These are phyloP conservation scores for Hyphopichia fennica DNA, from an alignment of 1,139 yeast species.

Conservation along the genomic window DNA sequence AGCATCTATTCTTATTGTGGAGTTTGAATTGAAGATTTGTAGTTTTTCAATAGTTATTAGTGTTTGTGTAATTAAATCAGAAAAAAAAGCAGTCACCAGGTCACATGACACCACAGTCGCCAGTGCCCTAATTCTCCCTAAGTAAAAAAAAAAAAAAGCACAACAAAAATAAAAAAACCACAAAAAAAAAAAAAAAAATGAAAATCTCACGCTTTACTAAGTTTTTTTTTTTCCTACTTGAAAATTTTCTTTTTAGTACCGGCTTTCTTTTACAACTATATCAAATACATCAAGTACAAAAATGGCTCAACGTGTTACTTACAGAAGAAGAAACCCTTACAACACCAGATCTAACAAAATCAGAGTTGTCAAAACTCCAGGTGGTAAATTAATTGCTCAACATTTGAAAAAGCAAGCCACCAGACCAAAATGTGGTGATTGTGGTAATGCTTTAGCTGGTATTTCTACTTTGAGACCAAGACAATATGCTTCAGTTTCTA, in stretches of 20 bases:
- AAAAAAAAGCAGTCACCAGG: background rate
- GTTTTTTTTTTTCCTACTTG: conserved; percentile 1
- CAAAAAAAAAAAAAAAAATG: background rate
- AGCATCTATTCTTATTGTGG: background rate
- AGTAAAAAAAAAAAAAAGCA: too few relatives aligned
- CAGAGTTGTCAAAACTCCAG: conserved; percentile 99
- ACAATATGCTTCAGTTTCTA: conserved; percentile 90
- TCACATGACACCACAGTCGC: background rate
- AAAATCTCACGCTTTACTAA: background rate
- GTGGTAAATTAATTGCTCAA: conserved; percentile 97
- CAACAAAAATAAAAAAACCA: background rate
- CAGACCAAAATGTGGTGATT: conserved; percentile 99
- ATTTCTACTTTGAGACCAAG: conserved; percentile 95
- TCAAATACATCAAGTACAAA: background rate
- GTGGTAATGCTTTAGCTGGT: conserved; percentile 92
- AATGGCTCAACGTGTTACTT: conserved; percentile 56
- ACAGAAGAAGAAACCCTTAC: conserved; percentile 63
- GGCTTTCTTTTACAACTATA: background rate
- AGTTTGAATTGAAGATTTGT: background rate
- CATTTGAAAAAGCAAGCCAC: conserved; percentile 94
- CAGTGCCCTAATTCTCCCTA: too few relatives aligned
- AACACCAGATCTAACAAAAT: conserved; percentile 99
- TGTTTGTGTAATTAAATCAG: too few relatives aligned
- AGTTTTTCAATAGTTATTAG: background rate
- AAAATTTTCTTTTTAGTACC: background rate